These are phyloP conservation scores for Trichoderma koningii DNA, from an alignment of 2,329 filamentous ascomycete genomes.

Conservation along the genomic window DNA sequence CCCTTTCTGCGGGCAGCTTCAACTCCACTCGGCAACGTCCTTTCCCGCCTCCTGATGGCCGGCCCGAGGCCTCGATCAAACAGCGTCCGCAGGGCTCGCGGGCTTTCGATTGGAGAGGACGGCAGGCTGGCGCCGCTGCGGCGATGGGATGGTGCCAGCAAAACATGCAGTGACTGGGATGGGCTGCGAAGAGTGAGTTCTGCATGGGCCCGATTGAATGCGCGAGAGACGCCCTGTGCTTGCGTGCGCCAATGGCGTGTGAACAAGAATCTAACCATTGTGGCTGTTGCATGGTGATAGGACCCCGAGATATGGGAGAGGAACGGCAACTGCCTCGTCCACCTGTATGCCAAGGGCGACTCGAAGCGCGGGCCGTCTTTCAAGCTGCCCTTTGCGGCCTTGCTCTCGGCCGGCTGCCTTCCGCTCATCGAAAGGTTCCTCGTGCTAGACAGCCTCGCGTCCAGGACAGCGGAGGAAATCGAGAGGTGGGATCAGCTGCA, in stretches of 20 bases:
- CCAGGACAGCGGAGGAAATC: slow-evolving; percentile 36
- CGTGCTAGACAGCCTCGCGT: slow-evolving; percentile 36
- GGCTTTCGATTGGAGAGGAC: slow-evolving; percentile 36
- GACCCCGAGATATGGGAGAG: slow-evolving; percentile 71
- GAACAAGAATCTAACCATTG: slow-evolving; percentile 10
- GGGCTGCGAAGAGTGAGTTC: slow-evolving; percentile 50
- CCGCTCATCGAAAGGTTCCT: slow-evolving; percentile 60
- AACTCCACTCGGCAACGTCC: slow-evolving; percentile 16
- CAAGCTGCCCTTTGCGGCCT: slow-evolving; percentile 59
- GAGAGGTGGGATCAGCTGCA: slow-evolving; percentile 39
- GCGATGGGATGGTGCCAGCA: slow-evolving; percentile 55
- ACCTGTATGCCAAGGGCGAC: slow-evolving; percentile 67
- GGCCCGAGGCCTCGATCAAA: slow-evolving; percentile 25
- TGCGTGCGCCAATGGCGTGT: neutral
- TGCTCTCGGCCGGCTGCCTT: slow-evolving; percentile 60
- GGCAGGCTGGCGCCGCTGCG: slow-evolving; percentile 38
- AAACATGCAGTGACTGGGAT: slow-evolving; percentile 50
- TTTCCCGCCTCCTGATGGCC: slow-evolving; percentile 24
- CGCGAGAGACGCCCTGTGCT: neutral
- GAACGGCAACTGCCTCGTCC: slow-evolving; percentile 68
- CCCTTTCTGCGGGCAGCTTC: slow-evolving; percentile 9
- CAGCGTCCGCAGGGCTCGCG: slow-evolving; percentile 31
- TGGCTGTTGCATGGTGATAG: slow-evolving; percentile 44
- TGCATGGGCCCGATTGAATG: neutral
- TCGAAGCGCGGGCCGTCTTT: slow-evolving; percentile 69